Percentiles rank a stretch among this genome's conserved stretches.
These are phyloP conservation scores for Epichloe scottii DNA, from an alignment of 2,329 filamentous ascomycete species.

Conservation along the genomic window DNA sequence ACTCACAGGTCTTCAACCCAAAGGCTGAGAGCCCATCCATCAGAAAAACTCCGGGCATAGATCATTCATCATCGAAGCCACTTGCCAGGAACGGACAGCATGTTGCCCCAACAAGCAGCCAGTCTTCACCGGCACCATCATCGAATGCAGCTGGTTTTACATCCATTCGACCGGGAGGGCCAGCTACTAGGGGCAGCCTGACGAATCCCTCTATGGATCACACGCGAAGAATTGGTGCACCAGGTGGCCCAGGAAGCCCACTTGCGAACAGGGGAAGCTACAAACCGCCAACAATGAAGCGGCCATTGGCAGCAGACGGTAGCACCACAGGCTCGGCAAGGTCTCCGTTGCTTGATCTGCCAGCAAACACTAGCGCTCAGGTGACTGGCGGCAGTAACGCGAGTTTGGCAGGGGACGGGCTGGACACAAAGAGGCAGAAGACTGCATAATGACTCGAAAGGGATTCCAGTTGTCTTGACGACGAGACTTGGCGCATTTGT, in stretches of 20 bases:
- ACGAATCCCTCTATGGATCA: conserved; percentile 43
- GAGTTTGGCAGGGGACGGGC: conserved; percentile 12
- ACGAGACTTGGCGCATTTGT: conserved; percentile 14
- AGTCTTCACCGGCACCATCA: conserved; percentile 12
- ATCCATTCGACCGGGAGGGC: conserved; percentile 16
- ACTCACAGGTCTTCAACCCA: conserved; percentile 51
- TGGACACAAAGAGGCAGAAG: conserved; percentile 42
- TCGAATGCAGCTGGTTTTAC: conserved; percentile 17
- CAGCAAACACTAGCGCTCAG: conserved; percentile 28
- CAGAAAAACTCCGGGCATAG: conserved; percentile 75
- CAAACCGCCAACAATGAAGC: conserved; percentile 46
- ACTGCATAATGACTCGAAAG: conserved; percentile 7
- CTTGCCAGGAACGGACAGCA: conserved; percentile 47
- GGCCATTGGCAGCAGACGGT: conserved; percentile 25
- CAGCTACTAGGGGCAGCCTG: conserved; percentile 25
- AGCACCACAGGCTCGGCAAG: conserved; percentile 17
- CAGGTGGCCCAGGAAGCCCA: conserved; percentile 40
- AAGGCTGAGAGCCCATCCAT: conserved; percentile 73
- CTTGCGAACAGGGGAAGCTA: conserved; percentile 47
- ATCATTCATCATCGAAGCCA: conserved; percentile 66
- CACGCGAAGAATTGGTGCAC: conserved; percentile 46
- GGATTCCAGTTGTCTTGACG: not conserved
- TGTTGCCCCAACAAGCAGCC: conserved; percentile 28
- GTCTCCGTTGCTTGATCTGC: conserved; percentile 37
- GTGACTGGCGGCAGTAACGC: conserved; percentile 6